Conservation (phyloP, 2,329 filamentous ascomycete species). For the Sporothrix humicola region DNA sequence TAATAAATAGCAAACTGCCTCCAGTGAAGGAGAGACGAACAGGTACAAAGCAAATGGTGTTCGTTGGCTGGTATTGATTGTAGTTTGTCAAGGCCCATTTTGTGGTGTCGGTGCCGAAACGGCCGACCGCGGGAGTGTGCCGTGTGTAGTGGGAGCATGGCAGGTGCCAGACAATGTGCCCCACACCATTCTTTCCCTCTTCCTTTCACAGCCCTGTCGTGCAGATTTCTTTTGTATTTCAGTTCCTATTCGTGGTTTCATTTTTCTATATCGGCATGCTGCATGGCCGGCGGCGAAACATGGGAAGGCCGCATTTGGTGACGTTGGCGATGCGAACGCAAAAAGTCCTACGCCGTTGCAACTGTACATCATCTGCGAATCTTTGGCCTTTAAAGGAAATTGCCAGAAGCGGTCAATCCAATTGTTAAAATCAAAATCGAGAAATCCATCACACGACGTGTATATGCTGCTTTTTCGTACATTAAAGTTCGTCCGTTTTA, state of each 20-base stretch:
- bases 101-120: conserved; percentile 28
- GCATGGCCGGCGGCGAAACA: background rate
- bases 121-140: conserved; percentile 9
- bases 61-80: background rate
- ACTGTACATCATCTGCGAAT: background rate
- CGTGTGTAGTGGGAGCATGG: background rate
- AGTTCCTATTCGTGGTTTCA: background rate
- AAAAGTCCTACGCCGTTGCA: conserved; percentile 7
- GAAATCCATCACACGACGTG: conserved; percentile 21
- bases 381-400: background rate
- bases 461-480: background rate
- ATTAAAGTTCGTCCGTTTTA: conserved; percentile 15
- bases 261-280: background rate
- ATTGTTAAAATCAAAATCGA: background rate
- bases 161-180: background rate
- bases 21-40: background rate
- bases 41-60: background rate
- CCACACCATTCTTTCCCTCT: conserved; percentile 16
- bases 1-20: background rate
- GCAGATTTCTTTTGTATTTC: background rate
- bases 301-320: background rate
- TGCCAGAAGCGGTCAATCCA: background rate
- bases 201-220: background rate
- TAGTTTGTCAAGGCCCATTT: background rate
- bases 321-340: conserved; percentile 1